Evolutionary conservation across 805 yeast genomes (phyloP), one percentile per base, ranked within the genome.

Genomic region (Metschnikowia noctiluminum): DNA sequence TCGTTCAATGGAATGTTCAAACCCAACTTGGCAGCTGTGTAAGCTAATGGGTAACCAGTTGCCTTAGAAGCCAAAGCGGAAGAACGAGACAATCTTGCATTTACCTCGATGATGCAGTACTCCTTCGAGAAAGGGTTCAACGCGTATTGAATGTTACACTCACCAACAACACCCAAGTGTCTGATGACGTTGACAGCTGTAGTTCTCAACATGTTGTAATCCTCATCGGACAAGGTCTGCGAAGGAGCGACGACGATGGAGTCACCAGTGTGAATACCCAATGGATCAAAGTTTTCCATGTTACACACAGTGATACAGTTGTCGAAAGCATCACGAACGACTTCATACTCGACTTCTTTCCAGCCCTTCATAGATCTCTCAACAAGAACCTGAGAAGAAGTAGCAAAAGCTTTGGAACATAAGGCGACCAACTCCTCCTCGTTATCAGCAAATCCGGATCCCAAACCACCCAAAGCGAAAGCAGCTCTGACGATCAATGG

Each of bases 41-140:
- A 92, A 45, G 99, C 99, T 60, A 92, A 79, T 62, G 99, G 99
- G 66, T 92, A 92, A 60, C 98, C 99, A 40, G 99, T 92, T 35
- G 99, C 99, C 77, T 92, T 92, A 26, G 98, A 92, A 42, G 99
- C 99, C 62, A 92, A 79, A 49, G 99, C 99, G n/a, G 98, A 94
- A 42, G 99, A 92, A 70, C 99, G 85, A 31, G 97, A 91, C 61
- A 92, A 79, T 76, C 99, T 87, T 44, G 99, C 99, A 67, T 92
- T 92, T 58, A 92, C 99, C 76, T 92, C 99, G 69, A 92, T 92
- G 59, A 92, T 89, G 74, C 99, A 87, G 75, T 92, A 92, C 64
- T 94, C 98, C 70, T 88, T 85, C 51, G 95, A 85, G 71, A 84
- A 80, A 51, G 99, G 98, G 65, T 92, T 87, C 66, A 92, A 79